These are phyloP conservation scores for Punica granatum DNA, from an alignment of 345 rosid species.

Conservation along the genomic window DNA sequence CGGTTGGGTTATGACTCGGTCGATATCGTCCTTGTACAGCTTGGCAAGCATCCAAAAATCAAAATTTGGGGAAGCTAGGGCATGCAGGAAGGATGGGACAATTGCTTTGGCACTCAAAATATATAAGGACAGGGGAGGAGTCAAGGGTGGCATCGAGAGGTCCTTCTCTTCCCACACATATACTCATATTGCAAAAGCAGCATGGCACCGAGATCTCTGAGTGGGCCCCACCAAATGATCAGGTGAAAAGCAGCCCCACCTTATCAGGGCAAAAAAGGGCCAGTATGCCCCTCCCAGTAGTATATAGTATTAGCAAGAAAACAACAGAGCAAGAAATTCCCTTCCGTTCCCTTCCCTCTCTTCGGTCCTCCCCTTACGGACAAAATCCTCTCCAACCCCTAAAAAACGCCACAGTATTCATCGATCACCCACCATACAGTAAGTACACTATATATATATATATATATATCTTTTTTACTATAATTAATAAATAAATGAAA, in stretches of 20 bases:
- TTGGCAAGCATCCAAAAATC: too few species aligned
- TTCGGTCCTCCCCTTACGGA: not conserved
- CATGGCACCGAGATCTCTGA: constrained; percentile 7
- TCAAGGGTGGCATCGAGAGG: not conserved
- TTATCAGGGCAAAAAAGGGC: not conserved
- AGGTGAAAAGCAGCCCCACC: constrained; percentile 3
- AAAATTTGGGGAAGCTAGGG: too few species aligned
- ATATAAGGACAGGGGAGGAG: not conserved
- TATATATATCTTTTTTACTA: too few species aligned
- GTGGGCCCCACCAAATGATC: constrained; percentile 1
- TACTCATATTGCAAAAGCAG: constrained; percentile 3
- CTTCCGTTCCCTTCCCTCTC: not conserved
- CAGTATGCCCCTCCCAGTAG: too few species aligned
- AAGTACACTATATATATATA: too few species aligned
- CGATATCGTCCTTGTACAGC: too few species aligned
- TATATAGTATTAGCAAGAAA: too few species aligned
- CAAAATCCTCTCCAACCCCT: not conserved
- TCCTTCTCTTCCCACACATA: not conserved
- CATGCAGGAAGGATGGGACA: too few species aligned
- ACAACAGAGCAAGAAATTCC: not conserved
- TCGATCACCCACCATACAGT: too few species aligned
- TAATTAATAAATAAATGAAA: too few species aligned
- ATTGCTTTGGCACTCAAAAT: not conserved
- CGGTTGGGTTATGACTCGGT: too few species aligned
- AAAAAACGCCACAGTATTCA: not conserved